Conservation (phyloP, 2,329 filamentous ascomycete species). For the Aurifilum marmelostoma region DNA sequence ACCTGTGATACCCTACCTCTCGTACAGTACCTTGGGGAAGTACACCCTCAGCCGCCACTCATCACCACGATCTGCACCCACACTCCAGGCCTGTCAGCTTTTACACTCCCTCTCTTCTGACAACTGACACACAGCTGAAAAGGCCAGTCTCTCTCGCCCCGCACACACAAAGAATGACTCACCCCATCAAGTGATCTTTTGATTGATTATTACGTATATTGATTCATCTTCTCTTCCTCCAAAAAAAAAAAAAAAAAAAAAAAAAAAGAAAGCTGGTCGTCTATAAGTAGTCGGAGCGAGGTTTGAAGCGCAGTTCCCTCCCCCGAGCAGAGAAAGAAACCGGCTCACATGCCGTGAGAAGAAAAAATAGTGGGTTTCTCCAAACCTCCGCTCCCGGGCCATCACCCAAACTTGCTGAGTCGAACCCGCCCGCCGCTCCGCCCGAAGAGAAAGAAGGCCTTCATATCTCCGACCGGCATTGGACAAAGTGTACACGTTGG, state of each 20-base stretch:
- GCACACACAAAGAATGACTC: background rate
- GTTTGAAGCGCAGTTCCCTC: background rate
- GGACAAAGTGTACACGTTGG: background rate
- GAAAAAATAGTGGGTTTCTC: background rate
- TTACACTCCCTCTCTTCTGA: background rate
- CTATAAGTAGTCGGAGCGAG: background rate
- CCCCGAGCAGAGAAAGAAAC: background rate
- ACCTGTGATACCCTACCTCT: background rate
- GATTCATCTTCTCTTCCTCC: background rate
- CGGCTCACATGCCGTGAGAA: constrained; percentile 4
- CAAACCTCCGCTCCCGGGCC: background rate
- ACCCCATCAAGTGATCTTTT: background rate
- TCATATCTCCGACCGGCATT: background rate
- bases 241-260: too few species aligned
- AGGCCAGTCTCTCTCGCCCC: background rate
- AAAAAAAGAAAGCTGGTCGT: background rate
- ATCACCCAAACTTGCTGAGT: too few species aligned
- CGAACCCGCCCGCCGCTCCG: constrained; percentile 7
- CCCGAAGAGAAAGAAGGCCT: background rate
- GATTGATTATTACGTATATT: too few species aligned
- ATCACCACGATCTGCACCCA: too few species aligned
- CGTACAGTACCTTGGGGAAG: background rate
- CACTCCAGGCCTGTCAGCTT: background rate
- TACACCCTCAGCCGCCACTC: background rate
- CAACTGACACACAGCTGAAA: background rate